Conservation (phyloP, 306 rosid genomes). For the Dalbergia cultrata region DNA sequence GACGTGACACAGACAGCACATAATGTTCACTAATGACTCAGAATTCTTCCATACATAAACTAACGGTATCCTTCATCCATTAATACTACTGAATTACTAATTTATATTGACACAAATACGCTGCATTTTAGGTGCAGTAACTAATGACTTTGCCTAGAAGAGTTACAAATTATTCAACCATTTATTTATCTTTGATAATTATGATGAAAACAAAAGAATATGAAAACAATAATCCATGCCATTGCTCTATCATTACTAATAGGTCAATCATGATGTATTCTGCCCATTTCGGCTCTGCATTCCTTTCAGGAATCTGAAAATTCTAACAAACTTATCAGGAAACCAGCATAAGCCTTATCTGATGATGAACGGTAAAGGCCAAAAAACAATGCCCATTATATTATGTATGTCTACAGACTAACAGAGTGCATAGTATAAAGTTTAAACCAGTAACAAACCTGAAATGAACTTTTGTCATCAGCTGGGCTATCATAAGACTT, state of each 20-base stretch:
- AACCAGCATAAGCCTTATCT: neutral
- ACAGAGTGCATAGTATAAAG: conserved; percentile 40
- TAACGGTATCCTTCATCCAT: too few relatives aligned
- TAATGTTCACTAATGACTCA: too few relatives aligned
- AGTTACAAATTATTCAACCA: neutral
- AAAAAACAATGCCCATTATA: conserved; percentile 2
- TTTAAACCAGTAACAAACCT: conserved; percentile 58
- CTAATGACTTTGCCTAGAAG: too few relatives aligned
- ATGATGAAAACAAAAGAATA: neutral
- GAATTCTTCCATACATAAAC: too few relatives aligned
- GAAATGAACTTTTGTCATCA: conserved; percentile 96
- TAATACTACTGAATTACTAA: too few relatives aligned
- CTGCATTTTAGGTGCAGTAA: too few relatives aligned
- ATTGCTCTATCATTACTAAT: neutral
- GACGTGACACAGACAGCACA: too few relatives aligned
- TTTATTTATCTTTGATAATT: neutral
- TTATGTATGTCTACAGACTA: neutral
- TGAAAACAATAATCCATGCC: neutral
- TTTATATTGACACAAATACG: too few relatives aligned
- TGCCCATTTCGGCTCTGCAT: neutral
- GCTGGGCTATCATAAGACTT: conserved; percentile 98
- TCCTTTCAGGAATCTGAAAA: neutral
- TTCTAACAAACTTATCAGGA: too few relatives aligned
- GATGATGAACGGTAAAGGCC: conserved; percentile 2
- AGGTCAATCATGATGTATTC: neutral